These are phyloP conservation scores for Erigeron canadensis DNA, from an alignment of 129 eudicot genomes.

Conservation along the genomic window DNA sequence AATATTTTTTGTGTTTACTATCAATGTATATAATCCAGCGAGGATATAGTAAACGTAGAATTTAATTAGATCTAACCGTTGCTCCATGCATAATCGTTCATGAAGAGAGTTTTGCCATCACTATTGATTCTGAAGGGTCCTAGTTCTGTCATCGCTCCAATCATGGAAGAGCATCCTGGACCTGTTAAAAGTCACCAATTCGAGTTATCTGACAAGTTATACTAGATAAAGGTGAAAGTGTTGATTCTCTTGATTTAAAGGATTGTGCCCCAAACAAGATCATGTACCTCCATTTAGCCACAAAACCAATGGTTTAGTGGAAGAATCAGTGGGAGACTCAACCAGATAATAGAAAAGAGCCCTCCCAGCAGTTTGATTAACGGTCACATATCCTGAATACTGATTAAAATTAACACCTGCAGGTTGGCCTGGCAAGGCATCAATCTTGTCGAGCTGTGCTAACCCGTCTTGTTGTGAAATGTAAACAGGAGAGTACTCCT, in stretches of 20 bases:
- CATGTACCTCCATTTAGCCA: no score
- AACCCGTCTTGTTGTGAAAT: no score
- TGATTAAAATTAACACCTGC: no score
- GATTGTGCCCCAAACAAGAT: neutral
- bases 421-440: no score
- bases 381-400: no score
- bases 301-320: no score
- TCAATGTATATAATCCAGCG: neutral
- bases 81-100: slow-evolving; percentile 50
- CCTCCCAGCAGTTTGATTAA: no score
- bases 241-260: neutral
- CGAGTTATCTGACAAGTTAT: neutral
- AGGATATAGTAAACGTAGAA: neutral
- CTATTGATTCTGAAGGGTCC: slow-evolving; percentile 54
- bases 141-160: slow-evolving; percentile 45
- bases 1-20: no score
- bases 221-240: neutral
- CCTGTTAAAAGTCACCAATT: slow-evolving; percentile 20
- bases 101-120: slow-evolving; percentile 44
- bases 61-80: slow-evolving; percentile 29
- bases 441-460: no score
- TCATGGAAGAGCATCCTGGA: slow-evolving; percentile 42
- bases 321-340: no score
- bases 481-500: no score
- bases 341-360: no score